Conservation (phyloP, 1,284 basidiomycete species). For the Pisolithus thermaeus region DNA sequence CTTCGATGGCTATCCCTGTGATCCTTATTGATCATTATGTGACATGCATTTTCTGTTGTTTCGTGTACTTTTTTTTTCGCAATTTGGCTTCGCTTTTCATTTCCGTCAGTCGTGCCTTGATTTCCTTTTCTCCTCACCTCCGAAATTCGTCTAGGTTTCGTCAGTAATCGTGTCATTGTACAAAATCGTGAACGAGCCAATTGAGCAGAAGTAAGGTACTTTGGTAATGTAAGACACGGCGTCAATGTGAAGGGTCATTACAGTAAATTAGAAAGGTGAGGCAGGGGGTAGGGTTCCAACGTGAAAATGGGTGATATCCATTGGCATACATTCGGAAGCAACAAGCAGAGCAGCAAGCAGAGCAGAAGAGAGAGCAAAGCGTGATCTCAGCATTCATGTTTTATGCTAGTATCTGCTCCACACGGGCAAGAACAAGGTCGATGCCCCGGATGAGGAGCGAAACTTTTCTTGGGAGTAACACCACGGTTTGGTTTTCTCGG, state of each 20-base stretch:
- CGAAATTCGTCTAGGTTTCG: not conserved
- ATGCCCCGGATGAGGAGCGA: constrained; percentile 53
- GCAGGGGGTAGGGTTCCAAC: no score
- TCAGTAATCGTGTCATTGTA: constrained; percentile 1
- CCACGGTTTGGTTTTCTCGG: constrained; percentile 14
- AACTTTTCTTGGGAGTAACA: constrained; percentile 52
- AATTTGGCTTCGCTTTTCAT: not conserved
- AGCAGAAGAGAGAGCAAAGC: no score
- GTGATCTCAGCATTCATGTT: not conserved
- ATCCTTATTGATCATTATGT: constrained; percentile 34
- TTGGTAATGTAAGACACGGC: no score
- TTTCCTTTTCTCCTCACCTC: not conserved
- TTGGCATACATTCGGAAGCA: no score
- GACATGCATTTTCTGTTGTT: constrained; percentile 6
- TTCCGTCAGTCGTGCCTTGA: not conserved
- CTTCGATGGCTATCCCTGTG: constrained; percentile 2
- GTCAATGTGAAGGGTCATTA: not conserved
- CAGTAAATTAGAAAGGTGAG: not conserved
- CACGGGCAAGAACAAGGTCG: constrained; percentile 54
- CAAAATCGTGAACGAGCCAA: not conserved
- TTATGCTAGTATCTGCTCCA: constrained; percentile 53
- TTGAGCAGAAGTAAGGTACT: no score
- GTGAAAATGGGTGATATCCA: no score
- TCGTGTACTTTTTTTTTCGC: constrained; percentile 7
- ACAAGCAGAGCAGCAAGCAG: no score